These are phyloP conservation scores for Oldenlandia corymbosa DNA, from an alignment of 257 asterid genomes.

Conservation along the genomic window DNA sequence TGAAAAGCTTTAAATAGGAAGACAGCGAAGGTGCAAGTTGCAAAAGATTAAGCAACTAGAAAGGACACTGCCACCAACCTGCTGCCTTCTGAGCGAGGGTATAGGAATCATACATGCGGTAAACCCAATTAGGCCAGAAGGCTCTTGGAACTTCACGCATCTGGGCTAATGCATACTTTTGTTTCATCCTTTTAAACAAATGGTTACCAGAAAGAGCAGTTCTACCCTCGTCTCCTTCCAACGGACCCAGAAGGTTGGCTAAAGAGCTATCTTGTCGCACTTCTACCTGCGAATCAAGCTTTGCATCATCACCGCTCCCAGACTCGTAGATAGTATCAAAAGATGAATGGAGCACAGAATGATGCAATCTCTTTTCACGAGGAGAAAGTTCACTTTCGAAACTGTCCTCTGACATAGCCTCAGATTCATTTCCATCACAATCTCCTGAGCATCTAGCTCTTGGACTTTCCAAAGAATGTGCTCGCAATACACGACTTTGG, in stretches of 20 bases:
- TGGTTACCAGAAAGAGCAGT: constrained; percentile 26
- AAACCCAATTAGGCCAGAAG: constrained; percentile 94
- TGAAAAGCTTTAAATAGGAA: neutral
- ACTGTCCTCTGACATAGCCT: constrained; percentile 78
- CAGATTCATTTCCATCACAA: constrained; percentile 66
- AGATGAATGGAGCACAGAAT: constrained; percentile 51
- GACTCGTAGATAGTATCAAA: constrained; percentile 45
- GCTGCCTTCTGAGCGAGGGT: constrained; percentile 82
- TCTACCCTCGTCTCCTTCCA: constrained; percentile 32
- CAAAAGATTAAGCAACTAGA: constrained; percentile 2
- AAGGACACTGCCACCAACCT: constrained; percentile 39
- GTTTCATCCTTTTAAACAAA: constrained; percentile 27
- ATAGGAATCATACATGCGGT: constrained; percentile 80
- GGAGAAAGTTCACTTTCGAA: constrained; percentile 80
- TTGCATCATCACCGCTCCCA: constrained; percentile 75
- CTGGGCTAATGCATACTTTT: constrained; percentile 37
- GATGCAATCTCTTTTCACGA: constrained; percentile 72
- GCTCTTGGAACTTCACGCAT: constrained; percentile 71
- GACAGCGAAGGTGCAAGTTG: too few relatives aligned
- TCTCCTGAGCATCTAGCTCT: constrained; percentile 24
- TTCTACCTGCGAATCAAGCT: constrained; percentile 29
- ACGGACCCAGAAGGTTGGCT: constrained; percentile 33
- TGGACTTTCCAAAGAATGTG: constrained; percentile 23
- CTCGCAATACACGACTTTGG: constrained; percentile 19
- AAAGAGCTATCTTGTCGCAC: constrained; percentile 32